Conservation (phyloP, 129 eudicot genomes). For the Pulicaria dysenterica region DNA sequence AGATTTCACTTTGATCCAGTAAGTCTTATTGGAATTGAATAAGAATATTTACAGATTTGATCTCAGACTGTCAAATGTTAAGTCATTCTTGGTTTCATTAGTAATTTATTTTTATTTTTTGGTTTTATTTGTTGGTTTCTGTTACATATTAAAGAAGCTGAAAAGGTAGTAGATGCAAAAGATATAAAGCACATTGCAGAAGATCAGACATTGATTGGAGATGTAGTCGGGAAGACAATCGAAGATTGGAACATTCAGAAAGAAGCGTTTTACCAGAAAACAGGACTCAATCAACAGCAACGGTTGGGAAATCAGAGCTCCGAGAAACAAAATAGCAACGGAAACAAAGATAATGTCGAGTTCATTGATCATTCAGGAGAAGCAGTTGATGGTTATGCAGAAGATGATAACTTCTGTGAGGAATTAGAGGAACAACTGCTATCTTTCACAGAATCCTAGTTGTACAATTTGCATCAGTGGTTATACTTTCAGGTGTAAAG, state of each 20-base stretch:
- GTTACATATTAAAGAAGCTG: constrained; percentile 51
- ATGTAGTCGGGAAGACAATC: constrained; percentile 56
- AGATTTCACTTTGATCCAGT: too few species aligned
- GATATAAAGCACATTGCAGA: constrained; percentile 79
- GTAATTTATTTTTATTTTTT: not conserved
- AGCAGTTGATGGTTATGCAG: constrained; percentile 22
- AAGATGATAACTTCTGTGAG: constrained; percentile 39
- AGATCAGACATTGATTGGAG: constrained; percentile 58
- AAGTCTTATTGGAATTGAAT: too few species aligned
- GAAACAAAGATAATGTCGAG: constrained; percentile 20
- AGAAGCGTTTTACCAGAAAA: constrained; percentile 53
- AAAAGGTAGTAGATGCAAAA: constrained; percentile 50
- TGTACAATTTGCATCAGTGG: constrained; percentile 11
- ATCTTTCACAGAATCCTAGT: constrained; percentile 22
- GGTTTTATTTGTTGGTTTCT: not conserved
- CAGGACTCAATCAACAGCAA: constrained; percentile 38
- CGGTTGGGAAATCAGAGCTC: constrained; percentile 1
- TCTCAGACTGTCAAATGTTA: not conserved
- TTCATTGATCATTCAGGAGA: constrained; percentile 11
- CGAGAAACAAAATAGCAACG: constrained; percentile 26
- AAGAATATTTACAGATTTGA: not conserved
- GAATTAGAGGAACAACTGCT: constrained; percentile 49
- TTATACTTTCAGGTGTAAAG: constrained; percentile 10
- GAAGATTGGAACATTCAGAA: constrained; percentile 58
- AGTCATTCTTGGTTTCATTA: not conserved